Percentiles rank a stretch among this genome's conserved stretches.
These are phyloP conservation scores for Acanthamoeba divionensis DNA, from an alignment of 208 protist species.

Conservation along the genomic window DNA sequence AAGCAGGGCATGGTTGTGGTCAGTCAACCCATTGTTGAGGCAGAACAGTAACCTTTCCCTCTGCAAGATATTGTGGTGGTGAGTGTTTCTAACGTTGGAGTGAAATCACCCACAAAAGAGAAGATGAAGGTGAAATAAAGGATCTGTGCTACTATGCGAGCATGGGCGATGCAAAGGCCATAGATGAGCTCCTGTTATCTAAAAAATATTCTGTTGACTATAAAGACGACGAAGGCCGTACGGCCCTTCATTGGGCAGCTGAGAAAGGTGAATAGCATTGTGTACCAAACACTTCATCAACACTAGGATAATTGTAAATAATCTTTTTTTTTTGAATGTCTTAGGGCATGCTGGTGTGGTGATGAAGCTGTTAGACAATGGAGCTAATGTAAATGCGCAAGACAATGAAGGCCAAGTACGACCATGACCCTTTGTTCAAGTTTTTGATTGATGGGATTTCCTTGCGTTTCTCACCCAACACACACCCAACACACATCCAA, in stretches of 20 bases:
- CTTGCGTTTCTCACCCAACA: background rate
- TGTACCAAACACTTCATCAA: background rate
- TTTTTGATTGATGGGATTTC: too few species aligned
- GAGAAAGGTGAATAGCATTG: background rate
- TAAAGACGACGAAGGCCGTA: conserved; percentile 6
- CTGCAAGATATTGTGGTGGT: background rate
- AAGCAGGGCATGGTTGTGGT: conserved; percentile 8
- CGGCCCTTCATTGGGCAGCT: background rate
- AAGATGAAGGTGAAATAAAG: background rate
- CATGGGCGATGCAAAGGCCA: background rate
- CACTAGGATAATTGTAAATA: background rate
- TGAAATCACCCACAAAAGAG: background rate
- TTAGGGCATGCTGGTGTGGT: background rate
- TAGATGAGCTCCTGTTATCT: background rate
- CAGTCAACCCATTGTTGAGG: background rate
- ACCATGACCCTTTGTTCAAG: too few species aligned
- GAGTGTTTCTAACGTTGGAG: background rate
- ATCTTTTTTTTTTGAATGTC: background rate
- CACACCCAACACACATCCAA: background rate
- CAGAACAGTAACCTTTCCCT: background rate
- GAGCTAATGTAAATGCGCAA: background rate
- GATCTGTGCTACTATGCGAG: conserved; percentile 10
- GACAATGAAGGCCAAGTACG: conserved; percentile 9
- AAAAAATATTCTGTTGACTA: background rate
- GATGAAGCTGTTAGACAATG: background rate